These are phyloP conservation scores for Hanseniaspora valbyensis DNA, from an alignment of 805 yeast genomes.

Conservation along the genomic window DNA sequence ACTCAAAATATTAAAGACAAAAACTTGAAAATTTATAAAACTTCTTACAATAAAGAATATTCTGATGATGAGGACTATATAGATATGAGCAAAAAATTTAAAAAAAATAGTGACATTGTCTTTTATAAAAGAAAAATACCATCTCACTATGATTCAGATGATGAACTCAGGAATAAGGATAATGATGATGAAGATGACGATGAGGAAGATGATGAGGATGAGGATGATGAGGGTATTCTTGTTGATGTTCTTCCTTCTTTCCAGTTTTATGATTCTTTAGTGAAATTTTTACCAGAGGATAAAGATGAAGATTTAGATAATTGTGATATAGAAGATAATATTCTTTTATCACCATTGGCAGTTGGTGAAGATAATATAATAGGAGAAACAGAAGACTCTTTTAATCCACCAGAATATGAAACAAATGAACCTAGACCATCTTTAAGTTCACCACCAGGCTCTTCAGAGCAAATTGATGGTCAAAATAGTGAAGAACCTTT, in stretches of 20 bases:
- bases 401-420: slow-evolving; percentile 9
- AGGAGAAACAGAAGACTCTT: background rate
- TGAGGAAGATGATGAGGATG: slow-evolving; percentile 1
- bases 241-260: slow-evolving; percentile 25
- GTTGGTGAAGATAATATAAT: background rate
- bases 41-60: background rate
- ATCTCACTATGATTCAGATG: slow-evolving; percentile 2
- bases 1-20: background rate
- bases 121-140: slow-evolving; percentile 12
- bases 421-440: background rate
- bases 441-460: background rate
- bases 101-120: slow-evolving; percentile 4
- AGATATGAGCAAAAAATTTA: background rate
- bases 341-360: background rate
- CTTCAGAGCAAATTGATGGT: slow-evolving; percentile 1
- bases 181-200: background rate
- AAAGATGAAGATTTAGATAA: slow-evolving; percentile 19
- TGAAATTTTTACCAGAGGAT: slow-evolving; percentile 23
- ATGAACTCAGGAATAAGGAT: background rate
- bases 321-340: slow-evolving; percentile 8
- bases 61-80: background rate
- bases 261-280: slow-evolving; percentile 24
- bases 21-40: background rate
- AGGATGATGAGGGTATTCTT: slow-evolving; percentile 13
- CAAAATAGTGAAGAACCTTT: slow-evolving; percentile 16